Evolutionary conservation across 768 basidiomycete species (phyloP), one percentile per base, ranked within the genome.

Genomic region (Tulasnella calospora): DNA sequence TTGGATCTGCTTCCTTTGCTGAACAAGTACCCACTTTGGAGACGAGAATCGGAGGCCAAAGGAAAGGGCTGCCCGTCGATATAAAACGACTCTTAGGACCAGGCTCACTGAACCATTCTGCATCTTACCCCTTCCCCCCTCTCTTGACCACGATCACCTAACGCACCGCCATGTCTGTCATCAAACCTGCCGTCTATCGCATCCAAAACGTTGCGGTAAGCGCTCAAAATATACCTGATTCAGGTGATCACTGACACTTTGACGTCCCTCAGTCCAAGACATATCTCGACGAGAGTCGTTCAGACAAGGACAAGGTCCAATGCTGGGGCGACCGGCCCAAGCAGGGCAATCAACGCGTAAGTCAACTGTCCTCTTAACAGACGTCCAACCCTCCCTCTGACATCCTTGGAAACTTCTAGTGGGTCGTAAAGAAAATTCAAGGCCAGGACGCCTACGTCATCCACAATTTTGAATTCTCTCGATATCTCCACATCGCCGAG

Each of bases 311-410:
- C 61, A 67, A 67, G 30, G 61, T 67, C 13, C 61, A 67, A 17
- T 67, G 61, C 61, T 67, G 61, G 61, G 61, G 61, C 61, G 61
- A 67, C 27, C 61, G 61, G n/a, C 61, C 61, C 12, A 67, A 67
- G 23, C 61, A 67, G 27, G 61, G 61, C 33, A 67, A 67, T 17
- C 61, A 67, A 13, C 61, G 61, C 30, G 61, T 67, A 67, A 35
- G 61, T 33, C 61, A 8, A 33, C 33, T 17, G 33, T 35, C 23
- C 61, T 7, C 61, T 10, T 12, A 6, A 5, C 10, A 15, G 30
- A 67, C 27, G 33, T 35, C 27, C 61, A 27, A 35, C 17, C 12
- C 30, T 15, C 27, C 33, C 10, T 30, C 27, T 27, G 27, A 67
- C 13, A 9, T 30, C 13, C 61, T 67, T 35, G 27, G 1, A 17